Evolutionary conservation across 352 stramenopile genomes (phyloP), one percentile per base, ranked within the genome.

Genomic region (Hyaloperonospora brassicae): DNA sequence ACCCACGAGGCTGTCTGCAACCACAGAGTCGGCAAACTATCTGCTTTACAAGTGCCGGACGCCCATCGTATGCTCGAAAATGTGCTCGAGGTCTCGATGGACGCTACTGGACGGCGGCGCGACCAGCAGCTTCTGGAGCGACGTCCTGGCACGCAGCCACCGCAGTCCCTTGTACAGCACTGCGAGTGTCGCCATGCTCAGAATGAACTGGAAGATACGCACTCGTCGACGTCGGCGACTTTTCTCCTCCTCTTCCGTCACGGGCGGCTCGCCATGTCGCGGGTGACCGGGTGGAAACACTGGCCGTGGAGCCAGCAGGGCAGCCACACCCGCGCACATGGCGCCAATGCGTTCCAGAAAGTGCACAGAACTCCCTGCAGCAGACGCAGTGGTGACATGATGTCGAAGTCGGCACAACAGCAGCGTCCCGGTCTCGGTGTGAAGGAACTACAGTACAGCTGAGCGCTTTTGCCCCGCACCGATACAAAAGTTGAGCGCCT

Each of bases 261-360:
- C 52, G 5, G 69, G 66, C 1, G 74, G 72, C 47, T 88, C 76
- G 1, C 76, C 79, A 44, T 92, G 79, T 14, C 80, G 73, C n/a
- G 81, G 81, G 50, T 92, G 79, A 1, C 79, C 81, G 1, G 78
- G 77, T 9, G 79, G 77, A 46, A 87, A 88, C 40, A 72, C 59
- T 9, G 72, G 78, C 8, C 75, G 66, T 27, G 82, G 82, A 11
- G 76, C 70, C 38, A 92, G 39, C 76, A 89, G 87, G 22, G 76
- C 62, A 5, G 79, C 78, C 41, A 86, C 77, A 21, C 72, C 69
- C 1, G 77, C 79, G 24, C 73, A 87, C 76, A 90, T 87, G 41
- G 69, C 76, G 50, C 73, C 77, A 72, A 90, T 89, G 40, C 82
- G 70, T 61, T 92, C 82, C n/a, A 90, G 50, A 52, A 90, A 92